Base-by-base conservation (phyloP, 495 filamentous ascomycete species). In the Penicillium alfredii region DNA sequence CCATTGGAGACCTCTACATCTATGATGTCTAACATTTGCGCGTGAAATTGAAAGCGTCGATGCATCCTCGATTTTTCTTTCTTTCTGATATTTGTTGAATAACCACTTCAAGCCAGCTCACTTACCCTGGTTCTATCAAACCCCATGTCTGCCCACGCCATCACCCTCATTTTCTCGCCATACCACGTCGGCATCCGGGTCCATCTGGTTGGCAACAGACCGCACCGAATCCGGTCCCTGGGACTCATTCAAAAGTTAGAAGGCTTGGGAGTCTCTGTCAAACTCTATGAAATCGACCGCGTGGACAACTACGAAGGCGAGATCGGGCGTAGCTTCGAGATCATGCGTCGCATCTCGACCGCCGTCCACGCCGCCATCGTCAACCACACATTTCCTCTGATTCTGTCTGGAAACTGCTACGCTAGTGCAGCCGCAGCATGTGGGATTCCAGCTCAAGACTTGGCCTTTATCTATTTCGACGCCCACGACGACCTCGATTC, bases 401-500 rank as follows among this genome's bases (percentile, higher is more conserved):
- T 57, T 14, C 29, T 57, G n/a, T 50, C 53, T 0, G 53, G 49
- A 0, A 53, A 53, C 17, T 57, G 53, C 36, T 50, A 47, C 40
- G 49, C 53, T 16, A 48, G 34, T 19, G 46, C 39, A 0, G 53
- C 30, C 4, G 53, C 41, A 1, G 52, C 52, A 6, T 56, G 52
- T 30, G 52, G 52, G 0, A 26, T 56, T 4, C 15, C 23, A 13
- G 27, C 17, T n/a, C 10, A 40, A 8, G 52, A 56, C 15, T 30
- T 56, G 10, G 25, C 8, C 0, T 56, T 51, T 16, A 42, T 56
- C 8, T 56, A 51, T 16, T 56, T 56, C 26, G 48, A 56, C 13
- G 48, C 45, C 4, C 53, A 56, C 30, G 53, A 56, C 26, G 52
- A 56, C 22, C 45, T 56, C 12, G 53, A 56, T 25, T 56, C 48